Evolutionary conservation across 495 filamentous ascomycete genomes (phyloP), one percentile per base, ranked within the genome.

Genomic region (Thermochaetoides thermophila): DNA sequence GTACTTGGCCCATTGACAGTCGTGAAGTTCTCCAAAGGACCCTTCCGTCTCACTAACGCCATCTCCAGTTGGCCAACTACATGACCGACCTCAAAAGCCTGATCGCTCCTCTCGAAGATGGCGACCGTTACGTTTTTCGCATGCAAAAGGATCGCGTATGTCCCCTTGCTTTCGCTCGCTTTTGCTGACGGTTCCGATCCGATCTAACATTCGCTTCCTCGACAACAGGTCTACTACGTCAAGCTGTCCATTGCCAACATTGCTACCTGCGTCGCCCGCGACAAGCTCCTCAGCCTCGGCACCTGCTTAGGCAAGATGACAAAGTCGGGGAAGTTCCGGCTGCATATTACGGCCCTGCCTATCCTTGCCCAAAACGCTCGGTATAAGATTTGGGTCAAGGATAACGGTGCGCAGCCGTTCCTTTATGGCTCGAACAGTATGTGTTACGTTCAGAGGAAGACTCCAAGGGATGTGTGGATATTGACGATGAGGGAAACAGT

Each of bases 341-440:
- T 89, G 27, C 80, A 84, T 53, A 76, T 89, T 49, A 87, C 82
- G 1, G 78, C 81, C 3, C 68, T 96, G 33, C 77, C 83, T 40
- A 71, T 93, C 33, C 74, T 99, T 38, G 79, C 86, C 13, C 72
- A 80, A 24, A 79, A 92, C 57, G 85, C 89, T 15, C 66, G 92
- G 20, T 84, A 89, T 55, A 94, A 94, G 69, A 70, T 94, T 34
- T 95, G 82, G 82, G 75, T 99, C 37, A 91, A 91, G 57, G 58
- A 74, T 15, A 99, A 99, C 59, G 89, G 91, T 29, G 84, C 84
- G 54, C 89, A 92, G 80, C 83, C 85, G 22, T 93, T 84, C 55
- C 59, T 92, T 10, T 97, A 97, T 57, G 89, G 50, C 20, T 47
- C 43, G 5, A 54, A 54, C 15, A 44, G 45, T 49, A 35, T 11